Conservation (phyloP, 2,329 filamentous ascomycete species). For the Ophiostoma perfectum region DNA sequence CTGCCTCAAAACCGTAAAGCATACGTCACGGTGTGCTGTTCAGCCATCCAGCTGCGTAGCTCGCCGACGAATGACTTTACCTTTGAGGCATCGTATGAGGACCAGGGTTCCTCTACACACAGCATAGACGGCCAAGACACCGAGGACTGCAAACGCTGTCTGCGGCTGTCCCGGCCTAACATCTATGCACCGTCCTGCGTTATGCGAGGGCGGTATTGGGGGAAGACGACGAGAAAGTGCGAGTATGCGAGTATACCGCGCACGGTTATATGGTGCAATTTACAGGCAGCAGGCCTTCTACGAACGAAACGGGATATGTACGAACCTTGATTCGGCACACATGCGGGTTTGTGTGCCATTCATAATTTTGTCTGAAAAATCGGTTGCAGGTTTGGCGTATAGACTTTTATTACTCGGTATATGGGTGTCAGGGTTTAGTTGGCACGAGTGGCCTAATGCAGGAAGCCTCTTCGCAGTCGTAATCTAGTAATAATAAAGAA, state of each 20-base stretch:
- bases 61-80: not conserved
- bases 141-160: too few species aligned
- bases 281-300: constrained; percentile 11
- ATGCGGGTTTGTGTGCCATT: constrained; percentile 8
- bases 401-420: constrained; percentile 11
- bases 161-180: too few species aligned
- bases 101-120: too few species aligned
- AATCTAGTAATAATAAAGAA: constrained; percentile 10
- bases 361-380: constrained; percentile 2
- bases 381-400: not conserved
- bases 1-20: too few species aligned
- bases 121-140: too few species aligned
- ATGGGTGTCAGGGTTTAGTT: constrained; percentile 5
- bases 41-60: not conserved
- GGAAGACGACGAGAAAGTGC: not conserved
- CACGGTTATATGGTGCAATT: not conserved
- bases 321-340: constrained; percentile 8
- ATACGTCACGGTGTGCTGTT: not conserved
- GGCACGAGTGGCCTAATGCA: constrained; percentile 10
- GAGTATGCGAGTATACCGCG: not conserved
- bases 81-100: not conserved
- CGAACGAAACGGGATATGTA: constrained; percentile 11
- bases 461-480: constrained; percentile 8
- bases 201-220: too few species aligned
- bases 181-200: too few species aligned